A percentile compares a stretch with the other conserved stretches of the same genome.
phyloP scores from a whole-genome alignment of 2,329 filamentous ascomycete genomes.

The Aspergillus flavus region DNA sequence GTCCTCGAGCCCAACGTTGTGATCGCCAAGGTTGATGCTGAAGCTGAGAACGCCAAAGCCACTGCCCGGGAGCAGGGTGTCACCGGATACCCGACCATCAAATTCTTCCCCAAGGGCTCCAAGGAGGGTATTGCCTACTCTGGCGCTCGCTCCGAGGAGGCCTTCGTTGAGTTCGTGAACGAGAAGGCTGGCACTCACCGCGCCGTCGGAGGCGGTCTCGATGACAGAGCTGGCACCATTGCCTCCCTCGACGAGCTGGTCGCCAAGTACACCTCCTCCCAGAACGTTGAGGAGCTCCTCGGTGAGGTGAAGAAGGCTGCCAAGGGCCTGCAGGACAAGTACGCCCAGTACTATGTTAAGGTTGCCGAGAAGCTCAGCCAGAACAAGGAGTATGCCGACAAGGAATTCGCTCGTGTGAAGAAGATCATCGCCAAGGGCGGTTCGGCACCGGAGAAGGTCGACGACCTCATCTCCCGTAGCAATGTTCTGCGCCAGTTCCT shows the following conservation, averaged over 20 bases:
- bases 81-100: conserved; percentile 91
- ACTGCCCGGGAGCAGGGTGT: conserved; percentile 76
- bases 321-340: conserved; percentile 71
- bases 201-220: conserved; percentile 75
- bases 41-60: conserved; percentile 81
- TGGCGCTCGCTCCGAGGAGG: conserved; percentile 74
- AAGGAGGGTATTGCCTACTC: conserved; percentile 71
- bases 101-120: conserved; percentile 90
- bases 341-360: conserved; percentile 90
- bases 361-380: conserved; percentile 82
- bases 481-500: conserved; percentile 85
- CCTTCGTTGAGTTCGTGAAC: conserved; percentile 82
- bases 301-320: conserved; percentile 74
- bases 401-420: conserved; percentile 81
- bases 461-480: conserved; percentile 81
- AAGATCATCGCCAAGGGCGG: conserved; percentile 84
- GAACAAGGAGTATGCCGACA: conserved; percentile 77
- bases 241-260: conserved; percentile 76
- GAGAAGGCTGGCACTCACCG: conserved; percentile 86
- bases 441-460: conserved; percentile 79
- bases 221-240: conserved; percentile 79
- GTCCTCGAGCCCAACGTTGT: conserved; percentile 74
- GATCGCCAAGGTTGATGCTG: conserved; percentile 94
- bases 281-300: conserved; percentile 66
- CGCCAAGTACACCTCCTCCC: conserved; percentile 65